Percentiles rank a stretch among this genome's conserved stretches.
Conservation (phyloP, 441 rosid genomes). For the Jatropha podagrica region DNA sequence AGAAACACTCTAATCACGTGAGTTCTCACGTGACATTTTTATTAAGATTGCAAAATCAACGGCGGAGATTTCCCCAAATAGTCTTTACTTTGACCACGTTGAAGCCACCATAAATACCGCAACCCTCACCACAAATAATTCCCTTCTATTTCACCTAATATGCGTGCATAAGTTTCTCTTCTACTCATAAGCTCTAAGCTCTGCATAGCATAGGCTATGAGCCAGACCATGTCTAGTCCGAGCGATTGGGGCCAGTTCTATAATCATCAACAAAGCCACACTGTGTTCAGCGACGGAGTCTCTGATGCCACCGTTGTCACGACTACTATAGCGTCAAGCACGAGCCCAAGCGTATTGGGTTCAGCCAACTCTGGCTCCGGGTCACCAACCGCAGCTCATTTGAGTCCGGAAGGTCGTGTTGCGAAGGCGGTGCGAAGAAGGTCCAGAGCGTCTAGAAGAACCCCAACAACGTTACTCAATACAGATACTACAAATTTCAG, state of each 20-base stretch:
- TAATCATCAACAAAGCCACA: conserved; percentile 27
- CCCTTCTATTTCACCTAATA: conserved; percentile 6
- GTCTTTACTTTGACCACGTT: conserved; percentile 27
- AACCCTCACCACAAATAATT: background rate
- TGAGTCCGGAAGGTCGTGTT: conserved; percentile 69
- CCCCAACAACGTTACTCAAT: conserved; percentile 83
- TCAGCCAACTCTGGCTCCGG: conserved; percentile 9
- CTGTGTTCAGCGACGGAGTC: conserved; percentile 14
- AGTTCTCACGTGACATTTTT: conserved; percentile 19
- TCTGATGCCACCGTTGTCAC: conserved; percentile 26
- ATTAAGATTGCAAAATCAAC: background rate
- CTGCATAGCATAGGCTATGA: conserved; percentile 17
- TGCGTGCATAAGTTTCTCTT: background rate
- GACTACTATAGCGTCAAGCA: conserved; percentile 2
- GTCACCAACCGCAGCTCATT: conserved; percentile 7
- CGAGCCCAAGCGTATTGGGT: conserved; percentile 4
- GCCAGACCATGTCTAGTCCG: conserved; percentile 44
- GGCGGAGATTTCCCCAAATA: conserved; percentile 18
- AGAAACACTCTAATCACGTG: background rate
- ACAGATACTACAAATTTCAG: conserved; percentile 86
- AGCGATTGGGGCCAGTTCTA: conserved; percentile 50
- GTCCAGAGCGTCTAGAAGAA: conserved; percentile 82
- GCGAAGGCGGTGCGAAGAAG: conserved; percentile 69
- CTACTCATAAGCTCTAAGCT: too few species aligned
- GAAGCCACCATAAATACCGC: conserved; percentile 27